Percentiles rank a stretch among this genome's conserved stretches.
These are phyloP conservation scores for Ophiostoma quercus DNA, from an alignment of 2,329 filamentous ascomycete genomes.

Conservation along the genomic window DNA sequence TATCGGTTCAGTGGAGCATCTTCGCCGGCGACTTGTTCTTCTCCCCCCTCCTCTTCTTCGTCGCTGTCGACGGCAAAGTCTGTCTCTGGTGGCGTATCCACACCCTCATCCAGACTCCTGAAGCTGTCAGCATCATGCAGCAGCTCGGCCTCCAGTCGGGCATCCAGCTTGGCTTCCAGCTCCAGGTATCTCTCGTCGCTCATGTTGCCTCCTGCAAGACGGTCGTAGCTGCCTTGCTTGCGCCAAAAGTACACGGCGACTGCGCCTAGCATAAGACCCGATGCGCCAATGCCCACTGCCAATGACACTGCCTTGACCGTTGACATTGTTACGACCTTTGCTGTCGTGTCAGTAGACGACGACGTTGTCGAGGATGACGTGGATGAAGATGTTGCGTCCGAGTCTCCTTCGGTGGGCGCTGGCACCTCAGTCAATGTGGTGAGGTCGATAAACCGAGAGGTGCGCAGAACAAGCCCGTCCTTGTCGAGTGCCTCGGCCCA, in stretches of 20 bases:
- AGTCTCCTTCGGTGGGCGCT: not conserved
- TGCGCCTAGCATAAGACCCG: not conserved
- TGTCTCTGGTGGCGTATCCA: not conserved
- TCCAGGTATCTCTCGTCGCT: constrained; percentile 8
- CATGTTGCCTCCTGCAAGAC: not conserved
- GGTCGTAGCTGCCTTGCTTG: not conserved
- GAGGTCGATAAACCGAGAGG: constrained; percentile 4
- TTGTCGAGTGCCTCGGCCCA: constrained; percentile 22
- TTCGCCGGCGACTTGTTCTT: not conserved
- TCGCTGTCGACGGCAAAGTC: constrained; percentile 11
- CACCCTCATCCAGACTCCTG: not conserved
- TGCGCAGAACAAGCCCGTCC: constrained; percentile 17
- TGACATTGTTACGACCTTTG: not conserved
- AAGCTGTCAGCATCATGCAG: not conserved
- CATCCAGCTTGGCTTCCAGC: constrained; percentile 14
- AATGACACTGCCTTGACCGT: not conserved
- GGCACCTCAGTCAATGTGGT: not conserved
- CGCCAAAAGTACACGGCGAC: not conserved
- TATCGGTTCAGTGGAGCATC: constrained; percentile 10
- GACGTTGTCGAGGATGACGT: not conserved
- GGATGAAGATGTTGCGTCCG: not conserved
- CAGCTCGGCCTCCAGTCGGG: not conserved
- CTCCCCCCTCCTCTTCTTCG: not conserved
- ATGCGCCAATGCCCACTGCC: not conserved
- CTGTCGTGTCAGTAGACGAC: not conserved